Base-by-base conservation (phyloP, 805 yeast genomes). In the Torulaspora delbrueckii region DNA sequence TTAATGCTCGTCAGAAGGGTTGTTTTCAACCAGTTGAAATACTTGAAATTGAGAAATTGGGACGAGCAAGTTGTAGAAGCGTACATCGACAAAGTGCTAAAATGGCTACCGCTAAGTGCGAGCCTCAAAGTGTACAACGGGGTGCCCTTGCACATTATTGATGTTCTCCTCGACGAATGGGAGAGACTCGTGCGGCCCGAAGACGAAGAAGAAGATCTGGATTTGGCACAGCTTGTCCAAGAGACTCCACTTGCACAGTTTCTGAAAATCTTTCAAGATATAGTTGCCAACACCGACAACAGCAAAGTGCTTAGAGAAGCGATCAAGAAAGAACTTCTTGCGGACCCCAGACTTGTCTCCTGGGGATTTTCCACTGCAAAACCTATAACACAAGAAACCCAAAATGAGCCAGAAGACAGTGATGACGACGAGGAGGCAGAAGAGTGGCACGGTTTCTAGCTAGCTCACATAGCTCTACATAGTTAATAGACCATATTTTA, bases 131-230 rank as follows among this genome's bases (percentile, higher is more conserved):
- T 81, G 19, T 83, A 95, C 36, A 77, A 76, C 53, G 93, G 93
- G 19, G 74, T 93, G 42, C 82, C 96, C 13, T 79, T 85, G 62
- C 99, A 91, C 69, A 66, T 91, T 33, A 74, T 86, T 49, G 98
- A 93, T 67, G 79, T 93, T 5, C 81, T 79, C 61, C 64, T 86
- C 31, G 97, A 89, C 55, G 99, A 91, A 67, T 67, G 91, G 48
- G 96, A 85, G 58, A 75, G 75, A 51, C 77, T 82, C 2, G 76
- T 72, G 6, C 59, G 69, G 43, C 72, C 73, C 32, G 77, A 74
- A 19, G 75, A 69, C 7, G 78, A 72, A 4, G 75, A 72, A 1
- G 72, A 70, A 8, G 71, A 71, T 8, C 71, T 67, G 16, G 55
- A 58, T 13, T n/a, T 45, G 22, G 43, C 42, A 5, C 68, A 64